These are phyloP conservation scores for Protomyces arabidopsidicola DNA, from an alignment of 1,139 yeast genomes.

Conservation along the genomic window DNA sequence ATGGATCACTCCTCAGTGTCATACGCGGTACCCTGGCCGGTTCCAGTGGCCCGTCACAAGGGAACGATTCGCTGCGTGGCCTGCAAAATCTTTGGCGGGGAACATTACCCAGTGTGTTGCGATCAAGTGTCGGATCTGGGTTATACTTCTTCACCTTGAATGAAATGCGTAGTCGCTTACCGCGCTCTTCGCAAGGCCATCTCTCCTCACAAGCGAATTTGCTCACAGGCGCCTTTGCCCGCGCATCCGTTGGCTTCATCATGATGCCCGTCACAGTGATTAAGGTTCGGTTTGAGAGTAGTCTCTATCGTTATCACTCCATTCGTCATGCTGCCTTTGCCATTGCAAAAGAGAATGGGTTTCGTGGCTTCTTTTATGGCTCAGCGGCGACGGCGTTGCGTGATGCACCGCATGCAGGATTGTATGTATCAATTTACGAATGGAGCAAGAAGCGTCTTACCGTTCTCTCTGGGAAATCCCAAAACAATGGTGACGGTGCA, in stretches of 20 bases:
- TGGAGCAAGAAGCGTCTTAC: constrained; percentile 28
- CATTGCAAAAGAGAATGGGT: constrained; percentile 52
- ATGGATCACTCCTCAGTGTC: constrained; percentile 86
- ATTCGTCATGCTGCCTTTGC: constrained; percentile 57
- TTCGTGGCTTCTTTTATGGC: constrained; percentile 76
- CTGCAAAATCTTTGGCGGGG: constrained; percentile 57
- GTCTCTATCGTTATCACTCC: constrained; percentile 64
- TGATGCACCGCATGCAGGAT: constrained; percentile 95
- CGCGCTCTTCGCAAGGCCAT: constrained; percentile 44
- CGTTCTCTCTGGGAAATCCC: constrained; percentile 30
- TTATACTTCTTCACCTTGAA: constrained; percentile 73
- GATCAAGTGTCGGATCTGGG: constrained; percentile 90
- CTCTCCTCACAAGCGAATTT: constrained; percentile 66
- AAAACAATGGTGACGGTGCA: constrained; percentile 37
- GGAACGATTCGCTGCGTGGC: constrained; percentile 29
- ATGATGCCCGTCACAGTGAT: constrained; percentile 99
- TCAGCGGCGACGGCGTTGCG: constrained; percentile 80
- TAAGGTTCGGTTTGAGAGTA: constrained; percentile 64
- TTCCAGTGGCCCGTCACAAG: not conserved
- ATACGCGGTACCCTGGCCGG: constrained; percentile 77
- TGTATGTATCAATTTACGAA: constrained; percentile 56
- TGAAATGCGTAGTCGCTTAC: constrained; percentile 22
- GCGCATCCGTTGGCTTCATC: constrained; percentile 75
- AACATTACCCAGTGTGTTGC: constrained; percentile 78
- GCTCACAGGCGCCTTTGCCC: constrained; percentile 67